Conservation (phyloP, 306 rosid species). For the Ormosia emarginata region DNA sequence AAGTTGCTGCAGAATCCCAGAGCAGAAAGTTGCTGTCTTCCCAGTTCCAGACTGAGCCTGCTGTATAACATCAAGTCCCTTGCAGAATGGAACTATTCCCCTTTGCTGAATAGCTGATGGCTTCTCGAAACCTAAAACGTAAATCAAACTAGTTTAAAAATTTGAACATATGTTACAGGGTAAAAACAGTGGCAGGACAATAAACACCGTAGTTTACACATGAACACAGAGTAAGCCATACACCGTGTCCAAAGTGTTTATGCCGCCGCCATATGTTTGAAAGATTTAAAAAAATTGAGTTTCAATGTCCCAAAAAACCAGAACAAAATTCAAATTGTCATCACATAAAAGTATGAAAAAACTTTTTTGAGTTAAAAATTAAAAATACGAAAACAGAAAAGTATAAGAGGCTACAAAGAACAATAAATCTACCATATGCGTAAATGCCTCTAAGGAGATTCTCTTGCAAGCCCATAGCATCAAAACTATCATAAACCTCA, state of each 20-base stretch:
- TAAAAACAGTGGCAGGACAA: neutral
- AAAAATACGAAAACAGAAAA: neutral
- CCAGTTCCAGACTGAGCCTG: constrained; percentile 93
- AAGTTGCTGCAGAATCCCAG: constrained; percentile 79
- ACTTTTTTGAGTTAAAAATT: neutral
- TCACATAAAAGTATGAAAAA: neutral
- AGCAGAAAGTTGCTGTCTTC: constrained; percentile 82
- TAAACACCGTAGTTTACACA: neutral
- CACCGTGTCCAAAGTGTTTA: neutral
- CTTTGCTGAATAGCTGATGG: constrained; percentile 90
- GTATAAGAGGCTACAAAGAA: neutral
- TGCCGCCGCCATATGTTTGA: neutral
- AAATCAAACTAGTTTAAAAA: neutral
- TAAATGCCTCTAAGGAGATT: constrained; percentile 86
- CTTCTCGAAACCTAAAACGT: constrained; percentile 67
- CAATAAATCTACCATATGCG: constrained; percentile 53
- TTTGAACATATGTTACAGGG: neutral
- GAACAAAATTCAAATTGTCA: neutral
- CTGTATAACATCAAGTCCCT: constrained; percentile 85
- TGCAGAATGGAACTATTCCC: constrained; percentile 80
- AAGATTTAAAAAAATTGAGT: neutral
- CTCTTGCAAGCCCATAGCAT: constrained; percentile 78
- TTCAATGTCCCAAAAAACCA: neutral
- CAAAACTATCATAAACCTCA: constrained; percentile 72
- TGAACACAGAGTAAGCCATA: neutral